Base-by-base conservation (phyloP, 352 stramenopile genomes). In the Pythium rhizo-oryzae region DNA sequence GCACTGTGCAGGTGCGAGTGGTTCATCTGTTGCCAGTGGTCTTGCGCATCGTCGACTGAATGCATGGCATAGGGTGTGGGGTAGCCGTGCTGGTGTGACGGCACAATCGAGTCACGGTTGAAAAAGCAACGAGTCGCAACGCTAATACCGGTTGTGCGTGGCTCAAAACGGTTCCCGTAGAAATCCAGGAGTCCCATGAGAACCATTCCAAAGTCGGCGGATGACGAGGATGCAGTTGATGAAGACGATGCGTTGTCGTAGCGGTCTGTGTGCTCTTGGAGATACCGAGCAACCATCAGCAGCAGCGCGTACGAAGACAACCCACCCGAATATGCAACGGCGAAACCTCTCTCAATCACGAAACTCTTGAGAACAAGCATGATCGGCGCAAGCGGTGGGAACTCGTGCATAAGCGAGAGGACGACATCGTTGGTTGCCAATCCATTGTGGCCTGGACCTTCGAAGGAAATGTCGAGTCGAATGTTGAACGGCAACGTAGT, bases 181-280 rank as follows among this genome's bases (percentile, higher is more conserved):
- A 99, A 99, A 62, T 99, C 96, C 12, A 99, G 81, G 62, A 99
- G 98, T 0, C 96, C 96, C 87, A 99, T 98, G 1, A 99, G 80
- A 59, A 99, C 85, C 41, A 97, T 94, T 25, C 97, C 97, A 62
- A 97, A 97, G 68, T 99, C 96, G 5, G 88, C 80, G 23, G 79
- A 80, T 30, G 87, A 89, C n/a, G 67, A 71, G 2, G 65, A 55
- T 15, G 65, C 43, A 0, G 59, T 44, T 7, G 60, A 61, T 6
- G 58, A 25, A 13, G 59, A 39, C 35, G 35, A 24, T 25, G 19
- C 41, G 44, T 72, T 85, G 82, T 57, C 79, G 73, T 16, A 77
- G 5, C 77, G 86, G 56, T 94, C 86, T 23, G 77, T 90, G 65
- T 93, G 83, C 49, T 96, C 86, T 35, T 97, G 90, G 12, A 98